Evolutionary conservation across 169 alveolate species (phyloP), one percentile per base, ranked within the genome.

Genomic region (Cryptosporidium parvum): DNA sequence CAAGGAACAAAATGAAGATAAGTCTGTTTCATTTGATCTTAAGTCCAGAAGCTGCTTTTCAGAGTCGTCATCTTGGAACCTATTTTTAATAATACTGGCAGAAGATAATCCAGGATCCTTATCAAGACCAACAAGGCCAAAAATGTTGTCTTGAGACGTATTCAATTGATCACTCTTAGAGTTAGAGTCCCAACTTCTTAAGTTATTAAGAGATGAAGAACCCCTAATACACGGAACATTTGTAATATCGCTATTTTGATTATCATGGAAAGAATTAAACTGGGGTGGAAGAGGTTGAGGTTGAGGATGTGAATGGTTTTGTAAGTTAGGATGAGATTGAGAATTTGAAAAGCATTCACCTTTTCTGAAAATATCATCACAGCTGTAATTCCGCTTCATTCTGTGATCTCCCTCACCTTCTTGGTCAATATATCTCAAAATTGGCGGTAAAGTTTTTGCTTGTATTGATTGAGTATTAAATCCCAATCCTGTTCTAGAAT

Each of bases 11-110:
- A 45, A 80, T 5, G 68, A 42, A 26, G 68, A 61, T 14, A 65
- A 8, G 29, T 45, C 89, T 59, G 69, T 67, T 29, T 37, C 75
- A 29, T 7, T n/a, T 26, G 75, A 62, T 8, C 31, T 80, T 12
- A 31, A 18, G 29, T 80, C 75, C 23, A 61, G 10, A 42, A 42
- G 35, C 21, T 29, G 56, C 18, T 35, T 80, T 44, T 65, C 65
- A 51, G 69, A 21, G 35, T 59, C 59, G 21, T 80, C 89, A 51
- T 73, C 86, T 37, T 65, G 72, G 26, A 65, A 29, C 51, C 72
- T 65, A 14, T 29, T 44, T 0, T 37, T 65, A 23, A 35, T 31
- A 14, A 14, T n/a, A 65, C 26, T 65, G 7, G 16, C 21, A 3
- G 53, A 35, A 37, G 51, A 44, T 14, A 35, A 12, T 33, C 51